Evolutionary conservation across 2,329 filamentous ascomycete genomes (phyloP).

Genomic region (Phyllosticta citribraziliensis): DNA sequence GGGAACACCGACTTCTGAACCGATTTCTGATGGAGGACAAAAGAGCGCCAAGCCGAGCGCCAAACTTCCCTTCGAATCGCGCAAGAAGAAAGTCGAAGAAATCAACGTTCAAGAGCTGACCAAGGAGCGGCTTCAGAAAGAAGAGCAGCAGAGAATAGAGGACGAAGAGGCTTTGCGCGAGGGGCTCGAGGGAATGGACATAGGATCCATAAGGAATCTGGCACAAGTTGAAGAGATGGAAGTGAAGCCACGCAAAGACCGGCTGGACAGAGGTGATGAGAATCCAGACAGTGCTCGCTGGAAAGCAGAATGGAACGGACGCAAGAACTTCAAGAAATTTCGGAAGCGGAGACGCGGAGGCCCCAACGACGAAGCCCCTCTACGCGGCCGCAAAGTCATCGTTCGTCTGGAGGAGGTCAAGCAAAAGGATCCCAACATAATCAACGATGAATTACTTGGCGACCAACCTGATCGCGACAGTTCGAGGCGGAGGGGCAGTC

Average conservation of each 20-base stretch:
- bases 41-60: constrained; percentile 14
- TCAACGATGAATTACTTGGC: constrained; percentile 63
- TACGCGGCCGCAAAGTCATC: constrained; percentile 48
- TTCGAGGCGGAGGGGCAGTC: constrained; percentile 4
- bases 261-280: constrained; percentile 19
- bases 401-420: constrained; percentile 63
- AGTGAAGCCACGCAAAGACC: constrained; percentile 36
- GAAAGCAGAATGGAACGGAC: constrained; percentile 85
- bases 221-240: constrained; percentile 71
- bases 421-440: constrained; percentile 50
- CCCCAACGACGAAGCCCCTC: constrained; percentile 27
- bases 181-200: constrained; percentile 54
- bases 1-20: constrained; percentile 5
- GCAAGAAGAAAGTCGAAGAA: constrained; percentile 40
- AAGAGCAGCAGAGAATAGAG: constrained; percentile 42
- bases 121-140: constrained; percentile 41
- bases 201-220: constrained; percentile 62
- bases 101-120: constrained; percentile 61
- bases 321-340: constrained; percentile 95
- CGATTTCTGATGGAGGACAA: constrained; percentile 26
- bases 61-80: constrained; percentile 13
- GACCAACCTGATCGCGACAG: constrained; percentile 25
- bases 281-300: constrained; percentile 52
- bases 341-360: constrained; percentile 40
- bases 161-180: constrained; percentile 55